Evolutionary conservation across 139 green algal genomes (phyloP).

Genomic region (Auxenochlorella protothecoides): DNA sequence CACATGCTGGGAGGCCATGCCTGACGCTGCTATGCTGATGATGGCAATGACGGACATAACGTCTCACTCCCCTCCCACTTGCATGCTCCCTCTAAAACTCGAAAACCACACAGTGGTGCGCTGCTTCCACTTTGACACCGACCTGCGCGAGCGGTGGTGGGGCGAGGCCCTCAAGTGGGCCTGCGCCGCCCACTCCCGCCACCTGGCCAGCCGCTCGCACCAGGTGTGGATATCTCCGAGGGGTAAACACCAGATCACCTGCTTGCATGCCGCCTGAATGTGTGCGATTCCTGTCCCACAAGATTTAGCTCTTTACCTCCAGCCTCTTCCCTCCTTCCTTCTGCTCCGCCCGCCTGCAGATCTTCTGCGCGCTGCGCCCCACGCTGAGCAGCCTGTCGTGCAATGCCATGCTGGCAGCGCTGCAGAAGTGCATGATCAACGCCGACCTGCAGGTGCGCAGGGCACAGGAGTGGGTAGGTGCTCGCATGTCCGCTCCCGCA

Average conservation of each 20-base stretch:
- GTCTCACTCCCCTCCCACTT: too few species aligned
- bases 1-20: too few species aligned
- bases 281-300: too few species aligned
- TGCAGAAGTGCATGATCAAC: slow-evolving; percentile 61
- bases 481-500: slow-evolving; percentile 33
- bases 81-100: too few species aligned
- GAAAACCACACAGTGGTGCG: slow-evolving; percentile 10
- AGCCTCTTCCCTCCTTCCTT: not conserved
- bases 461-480: not conserved
- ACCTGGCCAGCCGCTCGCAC: slow-evolving; percentile 59
- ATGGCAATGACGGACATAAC: too few species aligned
- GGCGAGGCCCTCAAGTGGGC: slow-evolving; percentile 70
- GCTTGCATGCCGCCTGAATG: not conserved
- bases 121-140: slow-evolving; percentile 36
- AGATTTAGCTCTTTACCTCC: not conserved
- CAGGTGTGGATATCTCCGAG: slow-evolving; percentile 33
- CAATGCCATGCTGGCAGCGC: slow-evolving; percentile 52
- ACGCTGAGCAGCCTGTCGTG: slow-evolving; percentile 45
- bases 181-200: slow-evolving; percentile 40
- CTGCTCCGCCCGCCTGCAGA: slow-evolving; percentile 8
- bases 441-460: slow-evolving; percentile 12
- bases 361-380: slow-evolving; percentile 66
- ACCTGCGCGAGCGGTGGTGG: slow-evolving; percentile 60
- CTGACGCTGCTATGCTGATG: too few species aligned
- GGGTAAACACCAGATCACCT: not conserved